Percentiles rank a stretch among this genome's conserved stretches.
These are phyloP conservation scores for Microcera coccophila DNA, from an alignment of 2,329 filamentous ascomycete species.

Conservation along the genomic window DNA sequence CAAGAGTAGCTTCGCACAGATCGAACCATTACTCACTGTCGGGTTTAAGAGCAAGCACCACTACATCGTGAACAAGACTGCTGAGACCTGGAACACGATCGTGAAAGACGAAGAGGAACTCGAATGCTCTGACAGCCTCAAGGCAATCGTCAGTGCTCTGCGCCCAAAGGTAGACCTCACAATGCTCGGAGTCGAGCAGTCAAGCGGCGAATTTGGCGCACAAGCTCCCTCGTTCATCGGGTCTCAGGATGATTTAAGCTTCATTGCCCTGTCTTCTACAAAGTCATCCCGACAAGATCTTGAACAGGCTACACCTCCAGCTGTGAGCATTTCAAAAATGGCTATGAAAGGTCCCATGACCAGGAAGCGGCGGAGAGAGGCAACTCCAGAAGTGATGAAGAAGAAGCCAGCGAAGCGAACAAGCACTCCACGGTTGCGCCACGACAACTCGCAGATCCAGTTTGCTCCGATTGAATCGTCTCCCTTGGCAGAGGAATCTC, in stretches of 20 bases:
- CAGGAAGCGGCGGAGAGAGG: conserved; percentile 28
- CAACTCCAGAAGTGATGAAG: conserved; percentile 24
- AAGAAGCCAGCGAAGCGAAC: conserved; percentile 25
- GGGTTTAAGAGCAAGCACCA: conserved; percentile 57
- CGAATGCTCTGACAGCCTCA: conserved; percentile 62
- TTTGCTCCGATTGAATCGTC: conserved; percentile 66
- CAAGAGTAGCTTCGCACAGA: conserved; percentile 44
- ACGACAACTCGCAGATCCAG: conserved; percentile 78
- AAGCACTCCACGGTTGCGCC: conserved; percentile 56
- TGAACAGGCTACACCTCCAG: conserved; percentile 12
- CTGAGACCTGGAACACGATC: conserved; percentile 63
- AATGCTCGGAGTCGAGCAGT: conserved; percentile 42
- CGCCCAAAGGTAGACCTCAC: conserved; percentile 49
- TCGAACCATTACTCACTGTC: conserved; percentile 54
- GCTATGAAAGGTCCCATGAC: conserved; percentile 20
- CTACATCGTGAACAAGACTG: conserved; percentile 48
- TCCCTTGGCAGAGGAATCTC: conserved; percentile 56
- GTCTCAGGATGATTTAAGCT: conserved; percentile 45
- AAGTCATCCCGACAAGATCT: conserved; percentile 27
- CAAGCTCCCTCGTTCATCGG: conserved; percentile 43
- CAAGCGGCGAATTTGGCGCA: conserved; percentile 36
- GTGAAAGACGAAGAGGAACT: conserved; percentile 59
- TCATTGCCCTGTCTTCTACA: conserved; percentile 29
- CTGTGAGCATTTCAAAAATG: conserved; percentile 14
- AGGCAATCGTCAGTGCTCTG: conserved; percentile 58